Percentiles rank a stretch among this genome's conserved stretches.
Evolutionary conservation across 331 rosid genomes (phyloP).

Genomic region (Malus hybrid): DNA sequence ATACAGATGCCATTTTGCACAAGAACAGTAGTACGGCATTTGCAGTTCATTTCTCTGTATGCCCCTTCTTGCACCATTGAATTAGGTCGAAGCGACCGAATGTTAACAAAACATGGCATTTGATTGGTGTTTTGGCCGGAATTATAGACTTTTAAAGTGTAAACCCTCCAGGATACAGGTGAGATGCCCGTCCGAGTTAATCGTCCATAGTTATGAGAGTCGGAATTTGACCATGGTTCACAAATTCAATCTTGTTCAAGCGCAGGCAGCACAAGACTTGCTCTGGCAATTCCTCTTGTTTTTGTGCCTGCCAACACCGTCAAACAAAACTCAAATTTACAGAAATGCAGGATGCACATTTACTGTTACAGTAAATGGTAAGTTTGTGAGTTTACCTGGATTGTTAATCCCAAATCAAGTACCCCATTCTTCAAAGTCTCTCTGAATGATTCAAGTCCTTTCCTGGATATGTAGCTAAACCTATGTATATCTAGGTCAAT

Average conservation of each 20-base stretch:
- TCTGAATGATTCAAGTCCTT: constrained; percentile 69
- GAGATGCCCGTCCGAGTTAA: not conserved
- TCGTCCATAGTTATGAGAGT: constrained; percentile 44
- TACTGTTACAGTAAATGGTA: not conserved
- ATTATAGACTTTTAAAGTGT: not conserved
- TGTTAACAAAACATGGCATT: not conserved
- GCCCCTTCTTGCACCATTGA: not conserved
- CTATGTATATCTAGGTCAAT: constrained; percentile 83
- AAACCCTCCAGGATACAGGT: not conserved
- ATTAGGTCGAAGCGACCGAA: not conserved
- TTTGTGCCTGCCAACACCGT: constrained; percentile 62
- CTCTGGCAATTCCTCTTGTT: constrained; percentile 85
- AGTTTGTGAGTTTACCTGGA: constrained; percentile 43
- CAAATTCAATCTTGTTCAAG: constrained; percentile 72
- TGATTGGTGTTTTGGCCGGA: not conserved
- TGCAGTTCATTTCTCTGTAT: not conserved
- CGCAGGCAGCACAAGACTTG: constrained; percentile 71
- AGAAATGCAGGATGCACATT: not conserved
- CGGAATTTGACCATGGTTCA: constrained; percentile 81
- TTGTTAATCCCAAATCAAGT: constrained; percentile 72
- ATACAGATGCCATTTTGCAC: not conserved
- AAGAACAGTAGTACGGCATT: not conserved
- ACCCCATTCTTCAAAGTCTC: constrained; percentile 55
- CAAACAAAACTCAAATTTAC: not conserved
- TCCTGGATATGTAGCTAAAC: constrained; percentile 79